Evolutionary conservation across 2,329 filamentous ascomycete genomes (phyloP).

Genomic region (Trichoderma gracile): DNA sequence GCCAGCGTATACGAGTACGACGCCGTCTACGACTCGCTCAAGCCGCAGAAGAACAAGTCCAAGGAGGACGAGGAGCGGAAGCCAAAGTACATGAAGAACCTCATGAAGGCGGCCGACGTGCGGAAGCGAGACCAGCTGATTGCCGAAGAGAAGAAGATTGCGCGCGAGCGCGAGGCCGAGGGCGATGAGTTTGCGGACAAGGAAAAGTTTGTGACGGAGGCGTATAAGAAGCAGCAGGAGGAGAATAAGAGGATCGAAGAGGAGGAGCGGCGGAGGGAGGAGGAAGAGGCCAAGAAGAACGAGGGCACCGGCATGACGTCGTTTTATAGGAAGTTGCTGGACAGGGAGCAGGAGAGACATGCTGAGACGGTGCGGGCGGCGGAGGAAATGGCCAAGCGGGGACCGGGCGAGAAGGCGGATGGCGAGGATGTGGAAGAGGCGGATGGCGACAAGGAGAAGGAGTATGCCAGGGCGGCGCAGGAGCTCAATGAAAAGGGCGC

Average conservation of each 20-base stretch:
- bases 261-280: constrained; percentile 67
- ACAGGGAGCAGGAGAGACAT: constrained; percentile 69
- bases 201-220: constrained; percentile 82
- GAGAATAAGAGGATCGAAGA: constrained; percentile 70
- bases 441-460: constrained; percentile 53
- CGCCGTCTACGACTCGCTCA: constrained; percentile 74
- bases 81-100: constrained; percentile 76
- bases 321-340: constrained; percentile 74
- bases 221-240: constrained; percentile 79
- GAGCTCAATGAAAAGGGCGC: constrained; percentile 65
- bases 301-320: constrained; percentile 69
- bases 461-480: constrained; percentile 63
- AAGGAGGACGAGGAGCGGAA: constrained; percentile 59
- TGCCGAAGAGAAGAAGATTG: constrained; percentile 77
- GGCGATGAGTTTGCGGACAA: constrained; percentile 80
- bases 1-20: constrained; percentile 84
- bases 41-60: constrained; percentile 61
- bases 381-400: constrained; percentile 52
- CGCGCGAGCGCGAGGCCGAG: constrained; percentile 74
- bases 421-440: constrained; percentile 40
- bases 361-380: constrained; percentile 69
- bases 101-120: constrained; percentile 71
- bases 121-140: constrained; percentile 77
- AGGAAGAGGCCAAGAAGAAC: constrained; percentile 64
- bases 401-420: constrained; percentile 31